Evolutionary conservation across 148 eudicot species (phyloP).

Genomic region (Amaranthus palmeri): DNA sequence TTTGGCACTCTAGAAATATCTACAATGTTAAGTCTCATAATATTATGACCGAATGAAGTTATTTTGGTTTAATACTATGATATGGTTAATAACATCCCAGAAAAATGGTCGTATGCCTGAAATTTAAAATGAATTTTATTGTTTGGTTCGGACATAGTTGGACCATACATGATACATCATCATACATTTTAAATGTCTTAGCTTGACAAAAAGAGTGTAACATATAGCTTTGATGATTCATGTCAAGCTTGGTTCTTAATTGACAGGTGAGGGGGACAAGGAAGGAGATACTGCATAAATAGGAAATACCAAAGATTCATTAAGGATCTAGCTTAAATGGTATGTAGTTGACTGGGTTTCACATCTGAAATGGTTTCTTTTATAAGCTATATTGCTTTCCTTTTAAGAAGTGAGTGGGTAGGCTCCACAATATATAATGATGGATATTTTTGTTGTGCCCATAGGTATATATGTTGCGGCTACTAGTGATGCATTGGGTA

Average conservation of each 20-base stretch:
- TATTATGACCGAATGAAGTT: neutral
- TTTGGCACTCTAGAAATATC: neutral
- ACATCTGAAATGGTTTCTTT: slow-evolving; percentile 21
- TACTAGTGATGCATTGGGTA: slow-evolving; percentile 40
- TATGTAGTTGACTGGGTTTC: slow-evolving; percentile 47
- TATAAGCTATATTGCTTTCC: slow-evolving; percentile 17
- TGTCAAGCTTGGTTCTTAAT: slow-evolving; percentile 59
- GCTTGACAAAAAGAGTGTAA: slow-evolving; percentile 4
- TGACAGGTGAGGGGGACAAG: slow-evolving; percentile 85
- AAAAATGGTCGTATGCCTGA: neutral
- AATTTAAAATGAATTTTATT: neutral
- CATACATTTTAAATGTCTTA: neutral
- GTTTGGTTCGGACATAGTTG: neutral
- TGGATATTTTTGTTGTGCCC: slow-evolving; percentile 35
- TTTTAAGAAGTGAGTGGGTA: slow-evolving; percentile 25
- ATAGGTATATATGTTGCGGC: slow-evolving; percentile 47
- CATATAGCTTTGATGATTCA: slow-evolving; percentile 36
- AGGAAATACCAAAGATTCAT: slow-evolving; percentile 48
- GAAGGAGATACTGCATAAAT: slow-evolving; percentile 58
- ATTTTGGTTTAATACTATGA: neutral
- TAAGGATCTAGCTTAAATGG: slow-evolving; percentile 49
- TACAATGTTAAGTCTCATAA: neutral
- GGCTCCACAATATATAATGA: slow-evolving; percentile 32
- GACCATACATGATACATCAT: neutral
- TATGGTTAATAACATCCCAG: neutral